Conservation (phyloP, 495 filamentous ascomycete genomes). For the Neurospora tetrasperma region DNA sequence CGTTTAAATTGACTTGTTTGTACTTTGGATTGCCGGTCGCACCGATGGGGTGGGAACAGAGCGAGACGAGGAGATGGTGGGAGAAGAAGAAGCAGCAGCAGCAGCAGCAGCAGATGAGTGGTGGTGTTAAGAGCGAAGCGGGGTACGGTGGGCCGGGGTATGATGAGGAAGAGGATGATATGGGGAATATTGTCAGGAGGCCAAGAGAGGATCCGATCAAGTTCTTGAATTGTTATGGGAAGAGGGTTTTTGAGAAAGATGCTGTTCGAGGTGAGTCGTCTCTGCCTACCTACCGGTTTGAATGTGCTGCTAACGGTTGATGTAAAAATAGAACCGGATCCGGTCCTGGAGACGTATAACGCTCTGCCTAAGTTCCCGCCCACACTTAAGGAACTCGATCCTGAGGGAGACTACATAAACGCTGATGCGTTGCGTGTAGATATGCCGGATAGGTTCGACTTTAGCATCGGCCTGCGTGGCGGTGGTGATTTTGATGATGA, state of each 20-base stretch:
- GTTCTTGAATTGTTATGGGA: slow-evolving; percentile 8
- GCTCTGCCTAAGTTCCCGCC: neutral
- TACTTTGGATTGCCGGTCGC: slow-evolving; percentile 21
- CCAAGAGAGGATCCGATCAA: slow-evolving; percentile 1
- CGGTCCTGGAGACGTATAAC: slow-evolving; percentile 1
- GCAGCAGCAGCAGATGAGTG: neutral
- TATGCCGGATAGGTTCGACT: slow-evolving; percentile 4
- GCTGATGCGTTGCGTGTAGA: slow-evolving; percentile 1
- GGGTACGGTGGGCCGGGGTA: neutral
- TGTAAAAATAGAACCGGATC: neutral
- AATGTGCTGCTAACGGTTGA: neutral
- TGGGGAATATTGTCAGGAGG: neutral
- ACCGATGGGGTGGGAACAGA: slow-evolving; percentile 11
- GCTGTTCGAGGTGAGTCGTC: neutral
- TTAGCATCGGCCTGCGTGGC: slow-evolving; percentile 9
- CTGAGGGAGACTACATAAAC: neutral
- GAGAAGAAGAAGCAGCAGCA: neutral
- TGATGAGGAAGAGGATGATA: slow-evolving; percentile 5
- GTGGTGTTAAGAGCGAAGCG: neutral
- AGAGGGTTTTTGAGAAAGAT: slow-evolving; percentile 6
- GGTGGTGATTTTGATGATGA: slow-evolving; percentile 6
- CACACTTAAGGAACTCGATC: neutral
- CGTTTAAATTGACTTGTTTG: slow-evolving; percentile 19
- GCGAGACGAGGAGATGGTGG: neutral
- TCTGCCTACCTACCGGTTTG: neutral